Base-by-base conservation (phyloP, 768 basidiomycete species). In the Terana coerulea region DNA sequence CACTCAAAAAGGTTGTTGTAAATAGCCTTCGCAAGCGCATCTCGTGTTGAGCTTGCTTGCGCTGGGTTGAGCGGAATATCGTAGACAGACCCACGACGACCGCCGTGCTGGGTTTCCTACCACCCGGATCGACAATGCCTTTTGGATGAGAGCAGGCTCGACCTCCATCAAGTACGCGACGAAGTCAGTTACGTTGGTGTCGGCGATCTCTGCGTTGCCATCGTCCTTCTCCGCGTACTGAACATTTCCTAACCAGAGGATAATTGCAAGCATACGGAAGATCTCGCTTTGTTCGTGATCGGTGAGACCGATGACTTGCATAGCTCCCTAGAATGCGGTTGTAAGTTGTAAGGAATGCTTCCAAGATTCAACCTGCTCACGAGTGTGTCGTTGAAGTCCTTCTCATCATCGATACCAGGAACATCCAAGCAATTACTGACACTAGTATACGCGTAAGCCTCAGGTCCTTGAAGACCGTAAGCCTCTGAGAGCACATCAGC, bases 1-100 rank as follows among this genome's bases (percentile, higher is more conserved):
- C 97, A 99, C 64, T 99, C 95, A 66, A 99, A 98, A 3, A 98
- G 73, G 67, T 98, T 98, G 72, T 95, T 98, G 70, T 99, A 99
- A 57, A 99, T 85, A 14, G 94, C 95, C 67, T 98, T 95, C 3
- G 95, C 75, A 33, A 99, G 73, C 0, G 97, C 97, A 69, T 98
- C 92, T 51, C 95, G 74, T 19, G 91, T 94, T 1, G 95, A 80
- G 0, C 72, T 71, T 2, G 97, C 97, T 66, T 99, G 97, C 5
- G 95, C 78, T 9, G 90, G 88, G 63, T 98, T 99, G 28, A 92
- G 69, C 11, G 95, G 97, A 0, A 98, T 95, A 55, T 98, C 92
- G 64, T 98, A 98, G n/a, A 98, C 78, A 0, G 94, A 97, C 51
- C 95, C 97, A 68, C 97, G 71, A 37, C 93, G 77, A 6, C 97